A percentile compares a stretch with the other conserved stretches of the same genome.
Evolutionary conservation across 345 rosid species (phyloP).

Genomic region (Salix dunnii): DNA sequence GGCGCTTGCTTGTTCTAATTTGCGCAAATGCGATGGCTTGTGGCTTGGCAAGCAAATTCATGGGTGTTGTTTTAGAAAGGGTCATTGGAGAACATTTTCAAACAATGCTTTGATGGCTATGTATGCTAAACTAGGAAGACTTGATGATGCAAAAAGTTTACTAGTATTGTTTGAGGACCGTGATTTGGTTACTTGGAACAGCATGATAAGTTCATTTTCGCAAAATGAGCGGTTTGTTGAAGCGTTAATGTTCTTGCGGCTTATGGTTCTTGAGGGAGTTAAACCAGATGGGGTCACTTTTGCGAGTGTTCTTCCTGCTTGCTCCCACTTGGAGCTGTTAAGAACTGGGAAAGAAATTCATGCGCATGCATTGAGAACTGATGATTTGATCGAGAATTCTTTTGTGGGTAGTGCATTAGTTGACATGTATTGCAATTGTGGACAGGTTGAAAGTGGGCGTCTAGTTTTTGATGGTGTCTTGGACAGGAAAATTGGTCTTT

Average conservation of each 20-base stretch:
- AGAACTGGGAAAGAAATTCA: conserved; percentile 73
- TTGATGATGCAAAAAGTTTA: conserved; percentile 38
- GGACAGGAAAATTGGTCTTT: conserved; percentile 51
- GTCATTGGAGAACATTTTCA: conserved; percentile 57
- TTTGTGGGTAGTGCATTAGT: conserved; percentile 88
- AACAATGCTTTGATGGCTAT: conserved; percentile 74
- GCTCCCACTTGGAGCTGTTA: conserved; percentile 65
- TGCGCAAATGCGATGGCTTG: conserved; percentile 38
- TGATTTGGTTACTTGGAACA: conserved; percentile 86
- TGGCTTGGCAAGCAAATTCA: conserved; percentile 76
- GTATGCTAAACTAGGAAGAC: conserved; percentile 67
- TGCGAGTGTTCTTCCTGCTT: conserved; percentile 84
- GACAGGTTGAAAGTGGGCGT: conserved; percentile 54
- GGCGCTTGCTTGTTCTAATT: conserved; percentile 68
- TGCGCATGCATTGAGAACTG: conserved; percentile 69
- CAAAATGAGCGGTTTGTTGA: conserved; percentile 62
- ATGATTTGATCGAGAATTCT: conserved; percentile 56
- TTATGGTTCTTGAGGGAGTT: conserved; percentile 55
- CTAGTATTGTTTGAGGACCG: conserved; percentile 54
- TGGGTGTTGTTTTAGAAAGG: conserved; percentile 54
- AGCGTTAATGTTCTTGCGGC: conserved; percentile 45
- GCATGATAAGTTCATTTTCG: conserved; percentile 59
- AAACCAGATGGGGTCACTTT: conserved; percentile 74
- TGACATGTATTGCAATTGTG: conserved; percentile 91
- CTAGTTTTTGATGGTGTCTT: conserved; percentile 50